Conservation (phyloP, 192 early-diverging fungal species). For the Paraglomus brasilianum region DNA sequence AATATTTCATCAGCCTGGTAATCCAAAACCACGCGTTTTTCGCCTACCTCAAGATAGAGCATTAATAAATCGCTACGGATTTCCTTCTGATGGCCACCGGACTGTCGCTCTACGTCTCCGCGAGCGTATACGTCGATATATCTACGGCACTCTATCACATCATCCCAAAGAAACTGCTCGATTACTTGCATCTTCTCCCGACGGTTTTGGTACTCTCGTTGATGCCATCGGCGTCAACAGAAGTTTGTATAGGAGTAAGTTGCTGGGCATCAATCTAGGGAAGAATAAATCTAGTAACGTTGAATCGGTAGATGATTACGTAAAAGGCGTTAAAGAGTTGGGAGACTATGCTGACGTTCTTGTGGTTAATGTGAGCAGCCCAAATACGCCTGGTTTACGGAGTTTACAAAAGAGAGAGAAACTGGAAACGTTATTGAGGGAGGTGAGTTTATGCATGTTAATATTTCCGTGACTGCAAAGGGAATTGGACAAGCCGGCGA, state of each 20-base stretch:
- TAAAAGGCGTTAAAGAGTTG: conserved; percentile 68
- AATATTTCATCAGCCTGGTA: conserved; percentile 60
- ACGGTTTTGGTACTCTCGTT: conserved; percentile 40
- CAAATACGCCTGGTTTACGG: conserved; percentile 83
- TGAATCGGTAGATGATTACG: conserved; percentile 76
- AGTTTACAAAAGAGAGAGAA: conserved; percentile 68
- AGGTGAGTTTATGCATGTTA: conserved; percentile 45
- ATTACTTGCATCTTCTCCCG: conserved; percentile 34
- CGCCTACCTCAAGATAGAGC: conserved; percentile 69
- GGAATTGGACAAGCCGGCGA: conserved; percentile 6
- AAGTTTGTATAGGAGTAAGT: conserved; percentile 55
- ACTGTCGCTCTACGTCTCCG: conserved; percentile 63
- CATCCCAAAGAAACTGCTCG: conserved; percentile 47
- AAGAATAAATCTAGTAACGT: conserved; percentile 78
- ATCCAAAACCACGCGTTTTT: conserved; percentile 85
- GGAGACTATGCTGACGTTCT: conserved; percentile 85
- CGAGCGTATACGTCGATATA: conserved; percentile 66
- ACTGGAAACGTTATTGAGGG: conserved; percentile 66
- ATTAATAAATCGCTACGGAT: conserved; percentile 88
- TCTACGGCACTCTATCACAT: conserved; percentile 48
- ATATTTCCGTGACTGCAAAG: conserved; percentile 37
- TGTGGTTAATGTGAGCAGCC: conserved; percentile 86
- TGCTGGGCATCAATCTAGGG: conserved; percentile 86
- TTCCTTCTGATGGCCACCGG: conserved; percentile 80
- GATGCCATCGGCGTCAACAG: conserved; percentile 45